Conservation (phyloP, 2,329 filamentous ascomycete genomes). For the Sporothrix brunneoviolacea region DNA sequence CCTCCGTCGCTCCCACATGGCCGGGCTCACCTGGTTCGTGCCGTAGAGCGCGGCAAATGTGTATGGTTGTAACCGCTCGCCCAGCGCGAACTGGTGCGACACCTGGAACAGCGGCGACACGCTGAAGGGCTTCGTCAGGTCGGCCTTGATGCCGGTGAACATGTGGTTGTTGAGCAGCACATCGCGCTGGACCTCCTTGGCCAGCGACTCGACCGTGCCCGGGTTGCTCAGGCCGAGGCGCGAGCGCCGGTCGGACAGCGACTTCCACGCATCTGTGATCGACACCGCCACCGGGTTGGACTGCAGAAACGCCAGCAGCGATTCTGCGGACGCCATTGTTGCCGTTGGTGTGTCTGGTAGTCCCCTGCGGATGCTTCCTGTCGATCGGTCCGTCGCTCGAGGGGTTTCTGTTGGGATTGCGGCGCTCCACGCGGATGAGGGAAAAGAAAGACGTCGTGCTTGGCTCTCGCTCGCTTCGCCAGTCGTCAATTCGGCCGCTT, state of each 20-base stretch:
- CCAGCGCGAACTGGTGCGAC: slow-evolving; percentile 93
- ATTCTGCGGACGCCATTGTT: slow-evolving; percentile 42
- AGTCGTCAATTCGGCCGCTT: slow-evolving; percentile 8
- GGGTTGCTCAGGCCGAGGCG: slow-evolving; percentile 87
- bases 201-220: slow-evolving; percentile 77
- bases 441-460: too few relatives aligned
- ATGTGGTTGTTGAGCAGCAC: slow-evolving; percentile 94
- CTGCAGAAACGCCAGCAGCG: slow-evolving; percentile 59
- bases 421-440: background rate
- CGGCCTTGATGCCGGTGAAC: slow-evolving; percentile 92
- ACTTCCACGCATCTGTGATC: slow-evolving; percentile 69
- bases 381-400: background rate
- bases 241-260: slow-evolving; percentile 78
- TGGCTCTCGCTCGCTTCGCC: background rate
- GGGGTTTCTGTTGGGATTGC: background rate
- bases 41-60: slow-evolving; percentile 92
- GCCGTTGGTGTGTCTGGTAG: background rate
- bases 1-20: background rate
- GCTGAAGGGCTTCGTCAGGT: slow-evolving; percentile 95
- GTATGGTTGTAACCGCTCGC: slow-evolving; percentile 88
- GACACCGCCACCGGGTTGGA: slow-evolving; percentile 66
- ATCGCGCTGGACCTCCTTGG: slow-evolving; percentile 90
- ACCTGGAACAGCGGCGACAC: slow-evolving; percentile 92
- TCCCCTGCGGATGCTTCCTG: too few relatives aligned
- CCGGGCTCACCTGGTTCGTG: slow-evolving; percentile 72